These are phyloP conservation scores for Suillus plorans DNA, from an alignment of 768 basidiomycete species.

Conservation along the genomic window DNA sequence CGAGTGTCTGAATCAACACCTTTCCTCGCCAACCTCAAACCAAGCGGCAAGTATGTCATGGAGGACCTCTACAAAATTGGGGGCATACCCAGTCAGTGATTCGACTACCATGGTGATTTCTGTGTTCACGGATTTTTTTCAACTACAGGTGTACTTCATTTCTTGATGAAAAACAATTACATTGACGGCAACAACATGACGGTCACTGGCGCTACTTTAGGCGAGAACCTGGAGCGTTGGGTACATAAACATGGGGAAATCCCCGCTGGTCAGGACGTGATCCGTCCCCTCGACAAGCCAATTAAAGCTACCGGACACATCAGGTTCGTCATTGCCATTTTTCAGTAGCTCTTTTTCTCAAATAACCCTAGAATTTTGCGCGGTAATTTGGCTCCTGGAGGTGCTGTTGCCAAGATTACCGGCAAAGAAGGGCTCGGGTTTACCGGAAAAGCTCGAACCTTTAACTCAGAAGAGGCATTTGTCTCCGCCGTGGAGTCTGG, in stretches of 20 bases:
- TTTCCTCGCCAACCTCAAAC: conserved; percentile 95
- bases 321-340: conserved; percentile 47
- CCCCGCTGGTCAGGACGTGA: conserved; percentile 74
- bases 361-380: conserved; percentile 66
- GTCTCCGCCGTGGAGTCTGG: conserved; percentile 85
- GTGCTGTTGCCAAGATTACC: conserved; percentile 94
- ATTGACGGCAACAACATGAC: conserved; percentile 92
- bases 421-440: conserved; percentile 92
- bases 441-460: conserved; percentile 88
- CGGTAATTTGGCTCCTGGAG: conserved; percentile 91
- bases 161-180: conserved; percentile 81
- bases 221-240: conserved; percentile 93
- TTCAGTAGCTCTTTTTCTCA: conserved; percentile 7
- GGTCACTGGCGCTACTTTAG: conserved; percentile 86
- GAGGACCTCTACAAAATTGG: conserved; percentile 95
- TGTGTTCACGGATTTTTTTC: background rate
- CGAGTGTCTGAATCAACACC: conserved; percentile 88
- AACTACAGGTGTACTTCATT: conserved; percentile 72
- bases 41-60: conserved; percentile 98
- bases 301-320: conserved; percentile 91
- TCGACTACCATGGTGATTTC: background rate
- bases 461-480: conserved; percentile 89
- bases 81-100: conserved; percentile 84
- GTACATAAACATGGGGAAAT: conserved; percentile 76
- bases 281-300: conserved; percentile 82